These are phyloP conservation scores for Leishmania turanica DNA, from an alignment of 208 protist species.

Conservation along the genomic window DNA sequence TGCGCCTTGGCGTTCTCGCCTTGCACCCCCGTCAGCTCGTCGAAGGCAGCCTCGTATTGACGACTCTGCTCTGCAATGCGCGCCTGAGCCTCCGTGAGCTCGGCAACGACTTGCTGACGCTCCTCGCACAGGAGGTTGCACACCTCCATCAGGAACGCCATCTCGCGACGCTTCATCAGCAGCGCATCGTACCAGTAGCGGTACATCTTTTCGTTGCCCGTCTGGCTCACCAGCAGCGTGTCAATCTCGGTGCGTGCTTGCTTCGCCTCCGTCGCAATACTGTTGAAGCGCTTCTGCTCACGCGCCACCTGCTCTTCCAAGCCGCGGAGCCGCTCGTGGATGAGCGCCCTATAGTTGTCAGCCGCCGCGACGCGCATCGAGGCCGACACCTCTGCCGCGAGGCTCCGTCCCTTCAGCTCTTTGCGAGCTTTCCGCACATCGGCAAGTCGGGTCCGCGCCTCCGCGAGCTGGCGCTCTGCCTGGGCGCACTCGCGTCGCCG, in stretches of 20 bases:
- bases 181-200: constrained; percentile 81
- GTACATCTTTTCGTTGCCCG: constrained; percentile 90
- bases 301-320: constrained; percentile 91
- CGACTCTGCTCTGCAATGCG: constrained; percentile 45
- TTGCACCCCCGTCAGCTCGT: constrained; percentile 72
- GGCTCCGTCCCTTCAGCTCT: constrained; percentile 12
- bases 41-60: constrained; percentile 71
- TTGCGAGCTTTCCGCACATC: constrained; percentile 30
- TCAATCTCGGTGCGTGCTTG: constrained; percentile 85
- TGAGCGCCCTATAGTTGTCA: constrained; percentile 20
- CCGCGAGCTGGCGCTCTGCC: constrained; percentile 44
- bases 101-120: constrained; percentile 53
- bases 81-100: constrained; percentile 46
- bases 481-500: constrained; percentile 53
- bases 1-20: constrained; percentile 52
- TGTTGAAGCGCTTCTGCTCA: constrained; percentile 86
- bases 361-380: constrained; percentile 14
- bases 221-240: constrained; percentile 82
- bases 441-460: constrained; percentile 25
- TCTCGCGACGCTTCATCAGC: constrained; percentile 89
- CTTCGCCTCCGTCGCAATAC: constrained; percentile 79
- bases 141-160: constrained; percentile 93
- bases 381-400: constrained; percentile 1
- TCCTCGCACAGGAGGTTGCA: constrained; percentile 89
- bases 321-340: constrained; percentile 71